These are phyloP conservation scores for Rhododendron vialii DNA, from an alignment of 148 eudicot species.

Conservation along the genomic window DNA sequence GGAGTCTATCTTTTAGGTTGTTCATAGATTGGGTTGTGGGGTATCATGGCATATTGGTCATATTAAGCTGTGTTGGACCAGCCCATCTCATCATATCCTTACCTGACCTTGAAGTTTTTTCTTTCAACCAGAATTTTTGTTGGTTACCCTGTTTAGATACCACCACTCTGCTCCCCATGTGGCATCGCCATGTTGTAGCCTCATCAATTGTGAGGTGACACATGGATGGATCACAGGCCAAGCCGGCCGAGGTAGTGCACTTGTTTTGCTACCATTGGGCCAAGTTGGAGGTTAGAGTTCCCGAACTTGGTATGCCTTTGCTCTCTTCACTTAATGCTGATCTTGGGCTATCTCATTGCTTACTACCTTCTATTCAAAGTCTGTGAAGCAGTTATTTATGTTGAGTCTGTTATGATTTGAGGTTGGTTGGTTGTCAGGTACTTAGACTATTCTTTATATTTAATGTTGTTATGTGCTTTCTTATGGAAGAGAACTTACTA, in stretches of 20 bases:
- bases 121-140: background rate
- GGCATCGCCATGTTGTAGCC: background rate
- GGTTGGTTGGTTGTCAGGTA: background rate
- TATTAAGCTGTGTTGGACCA: background rate
- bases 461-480: background rate
- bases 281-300: background rate
- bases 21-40: background rate
- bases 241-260: background rate
- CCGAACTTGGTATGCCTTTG: background rate
- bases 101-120: background rate
- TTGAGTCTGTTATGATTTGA: background rate
- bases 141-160: background rate
- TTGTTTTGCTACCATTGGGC: background rate
- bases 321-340: background rate
- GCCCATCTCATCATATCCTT: background rate
- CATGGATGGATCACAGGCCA: background rate
- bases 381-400: background rate
- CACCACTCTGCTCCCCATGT: background rate
- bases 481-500: background rate
- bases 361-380: background rate
- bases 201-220: background rate
- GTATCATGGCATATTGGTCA: background rate
- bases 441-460: background rate
- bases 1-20: background rate
- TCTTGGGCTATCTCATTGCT: background rate